Evolutionary conservation across 1,284 basidiomycete genomes (phyloP).

Genomic region (Sanghuangporus sanghuang): DNA sequence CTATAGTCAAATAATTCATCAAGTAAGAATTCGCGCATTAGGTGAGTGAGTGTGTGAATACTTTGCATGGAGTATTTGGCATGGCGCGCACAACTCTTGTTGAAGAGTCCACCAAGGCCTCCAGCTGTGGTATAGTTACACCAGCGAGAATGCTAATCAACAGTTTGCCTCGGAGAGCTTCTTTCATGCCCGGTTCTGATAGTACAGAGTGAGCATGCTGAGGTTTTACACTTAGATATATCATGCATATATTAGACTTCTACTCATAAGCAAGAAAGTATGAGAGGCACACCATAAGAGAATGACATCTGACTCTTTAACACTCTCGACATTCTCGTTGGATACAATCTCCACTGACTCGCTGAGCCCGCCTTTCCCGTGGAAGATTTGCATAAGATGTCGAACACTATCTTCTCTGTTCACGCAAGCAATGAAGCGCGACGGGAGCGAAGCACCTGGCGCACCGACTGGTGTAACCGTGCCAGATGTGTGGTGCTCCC

Average conservation of each 20-base stretch:
- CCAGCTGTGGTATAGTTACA: conserved; percentile 82
- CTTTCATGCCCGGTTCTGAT: conserved; percentile 72
- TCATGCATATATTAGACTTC: not conserved
- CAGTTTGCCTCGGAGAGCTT: conserved; percentile 86
- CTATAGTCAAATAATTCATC: conserved; percentile 34
- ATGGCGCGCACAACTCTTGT: conserved; percentile 92
- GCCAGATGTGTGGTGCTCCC: conserved; percentile 82
- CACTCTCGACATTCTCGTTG: conserved; percentile 71
- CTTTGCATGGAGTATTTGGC: conserved; percentile 98
- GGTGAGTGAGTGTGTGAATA: conserved; percentile 30
- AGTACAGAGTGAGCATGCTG: conserved; percentile 81
- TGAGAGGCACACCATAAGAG: conserved; percentile 68
- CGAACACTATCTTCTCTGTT: conserved; percentile 72
- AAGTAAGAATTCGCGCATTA: not conserved
- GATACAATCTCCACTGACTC: conserved; percentile 65
- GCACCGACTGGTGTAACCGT: conserved; percentile 68
- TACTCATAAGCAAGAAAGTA: conserved; percentile 6
- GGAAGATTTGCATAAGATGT: conserved; percentile 66
- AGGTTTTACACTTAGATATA: conserved; percentile 78
- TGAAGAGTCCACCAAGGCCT: conserved; percentile 66
- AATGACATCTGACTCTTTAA: conserved; percentile 76
- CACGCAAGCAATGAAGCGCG: conserved; percentile 89
- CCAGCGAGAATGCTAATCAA: conserved; percentile 97
- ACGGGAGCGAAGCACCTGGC: conserved; percentile 67
- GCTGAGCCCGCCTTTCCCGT: conserved; percentile 49